phyloP scores from a whole-genome alignment of 2,329 filamentous ascomycete genomes.

The Exophiala sideris region DNA sequence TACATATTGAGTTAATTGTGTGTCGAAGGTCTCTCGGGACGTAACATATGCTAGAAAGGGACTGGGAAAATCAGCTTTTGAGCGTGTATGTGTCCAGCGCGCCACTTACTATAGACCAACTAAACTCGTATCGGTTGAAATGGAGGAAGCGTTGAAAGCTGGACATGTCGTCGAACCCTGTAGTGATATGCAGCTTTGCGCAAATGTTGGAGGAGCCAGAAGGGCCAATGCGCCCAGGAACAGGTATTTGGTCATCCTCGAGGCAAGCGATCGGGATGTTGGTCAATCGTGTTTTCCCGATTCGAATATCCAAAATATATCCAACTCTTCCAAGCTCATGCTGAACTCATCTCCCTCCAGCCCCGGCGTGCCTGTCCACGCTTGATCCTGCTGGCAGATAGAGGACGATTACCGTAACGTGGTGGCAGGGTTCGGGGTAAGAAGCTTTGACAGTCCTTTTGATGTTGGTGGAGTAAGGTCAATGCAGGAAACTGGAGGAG shows the following conservation, averaged over 20 bases:
- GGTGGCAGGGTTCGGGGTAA: slow-evolving; percentile 5
- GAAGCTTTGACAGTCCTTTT: slow-evolving; percentile 7
- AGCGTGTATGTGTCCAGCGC: slow-evolving; percentile 17
- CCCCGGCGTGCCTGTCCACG: slow-evolving; percentile 65
- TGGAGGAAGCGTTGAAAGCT: slow-evolving; percentile 68
- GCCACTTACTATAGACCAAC: slow-evolving; percentile 63
- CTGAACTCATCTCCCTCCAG: slow-evolving; percentile 17
- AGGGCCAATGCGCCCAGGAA: slow-evolving; percentile 22
- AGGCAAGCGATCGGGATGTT: background rate
- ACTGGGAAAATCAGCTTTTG: slow-evolving; percentile 48
- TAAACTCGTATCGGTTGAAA: slow-evolving; percentile 61
- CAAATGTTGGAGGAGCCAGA: slow-evolving; percentile 10
- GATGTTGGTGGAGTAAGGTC: slow-evolving; percentile 4
- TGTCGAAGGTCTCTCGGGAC: slow-evolving; percentile 72
- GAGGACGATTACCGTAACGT: background rate
- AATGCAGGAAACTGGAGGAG: slow-evolving; percentile 8
- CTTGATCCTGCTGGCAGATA: slow-evolving; percentile 75
- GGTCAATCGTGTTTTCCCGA: slow-evolving; percentile 9
- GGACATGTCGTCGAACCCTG: slow-evolving; percentile 66
- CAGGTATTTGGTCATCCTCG: slow-evolving; percentile 17
- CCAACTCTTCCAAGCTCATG: slow-evolving; percentile 50
- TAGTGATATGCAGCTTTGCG: slow-evolving; percentile 60
- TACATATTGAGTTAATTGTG: slow-evolving; percentile 69
- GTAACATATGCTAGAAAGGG: slow-evolving; percentile 83
- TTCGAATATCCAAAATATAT: slow-evolving; percentile 66